Percentiles rank a stretch among this genome's conserved stretches.
These are phyloP conservation scores for Anacardium occidentale DNA, from an alignment of 345 rosid genomes.

Conservation along the genomic window DNA sequence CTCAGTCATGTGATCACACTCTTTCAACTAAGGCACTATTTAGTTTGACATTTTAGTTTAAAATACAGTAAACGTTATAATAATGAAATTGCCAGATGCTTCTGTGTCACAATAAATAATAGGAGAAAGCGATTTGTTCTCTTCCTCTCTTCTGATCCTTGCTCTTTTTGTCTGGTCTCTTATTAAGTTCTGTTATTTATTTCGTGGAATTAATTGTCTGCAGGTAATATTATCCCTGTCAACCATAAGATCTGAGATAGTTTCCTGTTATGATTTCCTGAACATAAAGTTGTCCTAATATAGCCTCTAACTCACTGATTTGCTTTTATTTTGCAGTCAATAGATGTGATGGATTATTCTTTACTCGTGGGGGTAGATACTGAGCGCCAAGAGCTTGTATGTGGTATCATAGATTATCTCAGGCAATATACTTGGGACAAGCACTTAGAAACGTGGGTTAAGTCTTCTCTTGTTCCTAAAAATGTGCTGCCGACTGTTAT, in stretches of 20 bases:
- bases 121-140: too few species aligned
- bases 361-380: slow-evolving; percentile 84
- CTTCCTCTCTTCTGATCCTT: too few species aligned
- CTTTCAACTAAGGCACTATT: neutral
- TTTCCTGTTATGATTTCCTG: neutral
- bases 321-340: slow-evolving; percentile 46
- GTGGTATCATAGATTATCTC: slow-evolving; percentile 95
- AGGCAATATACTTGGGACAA: slow-evolving; percentile 99
- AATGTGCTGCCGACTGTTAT: slow-evolving; percentile 83
- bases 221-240: too few species aligned
- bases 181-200: too few species aligned
- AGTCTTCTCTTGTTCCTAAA: slow-evolving; percentile 83
- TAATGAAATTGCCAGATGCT: too few species aligned
- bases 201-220: too few species aligned
- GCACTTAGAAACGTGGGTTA: slow-evolving; percentile 96
- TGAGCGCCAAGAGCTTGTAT: slow-evolving; percentile 66
- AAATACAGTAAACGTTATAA: too few species aligned
- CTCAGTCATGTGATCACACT: neutral
- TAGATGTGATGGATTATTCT: slow-evolving; percentile 97
- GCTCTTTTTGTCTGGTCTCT: too few species aligned
- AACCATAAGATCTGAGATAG: too few species aligned
- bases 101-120: too few species aligned
- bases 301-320: slow-evolving; percentile 8
- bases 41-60: neutral
- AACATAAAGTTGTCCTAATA: neutral